These are phyloP conservation scores for Tricholoma furcatifolium DNA, from an alignment of 768 basidiomycete species.

Conservation along the genomic window DNA sequence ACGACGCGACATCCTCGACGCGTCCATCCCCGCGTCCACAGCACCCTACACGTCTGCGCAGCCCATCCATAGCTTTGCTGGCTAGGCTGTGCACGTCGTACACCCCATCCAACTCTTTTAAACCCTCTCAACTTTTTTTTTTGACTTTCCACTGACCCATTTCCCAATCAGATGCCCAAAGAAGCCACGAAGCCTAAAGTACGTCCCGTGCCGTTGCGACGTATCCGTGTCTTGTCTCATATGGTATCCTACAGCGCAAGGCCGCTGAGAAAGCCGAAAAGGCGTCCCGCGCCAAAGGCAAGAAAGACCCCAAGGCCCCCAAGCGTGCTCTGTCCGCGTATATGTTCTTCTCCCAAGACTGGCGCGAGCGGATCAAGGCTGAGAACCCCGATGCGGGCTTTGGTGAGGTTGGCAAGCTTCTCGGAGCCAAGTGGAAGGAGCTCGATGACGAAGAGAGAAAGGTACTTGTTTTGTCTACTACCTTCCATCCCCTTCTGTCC, in stretches of 20 bases:
- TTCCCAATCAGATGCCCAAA: conserved; percentile 69
- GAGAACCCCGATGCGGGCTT: conserved; percentile 96
- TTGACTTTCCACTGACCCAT: conserved; percentile 2
- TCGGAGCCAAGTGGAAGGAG: conserved; percentile 98
- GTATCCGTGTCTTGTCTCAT: conserved; percentile 9
- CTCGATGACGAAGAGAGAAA: conserved; percentile 90
- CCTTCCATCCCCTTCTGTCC: background rate
- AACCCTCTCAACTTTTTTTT: background rate
- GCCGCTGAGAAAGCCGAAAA: conserved; percentile 74
- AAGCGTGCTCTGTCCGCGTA: conserved; percentile 95
- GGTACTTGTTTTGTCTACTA: conserved; percentile 39
- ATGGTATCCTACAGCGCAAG: conserved; percentile 53
- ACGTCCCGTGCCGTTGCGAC: conserved; percentile 22
- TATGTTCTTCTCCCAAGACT: conserved; percentile 98
- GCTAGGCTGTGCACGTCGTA: background rate
- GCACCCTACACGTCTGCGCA: background rate
- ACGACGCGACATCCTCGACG: conserved; percentile 8
- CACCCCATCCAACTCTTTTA: background rate
- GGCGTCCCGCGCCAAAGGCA: conserved; percentile 38
- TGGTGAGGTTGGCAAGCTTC: conserved; percentile 92
- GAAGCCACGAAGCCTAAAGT: conserved; percentile 72
- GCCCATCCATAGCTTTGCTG: background rate
- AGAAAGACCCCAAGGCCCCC: conserved; percentile 83
- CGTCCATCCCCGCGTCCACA: conserved; percentile 6
- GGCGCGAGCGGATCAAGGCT: conserved; percentile 92